phyloP scores from a whole-genome alignment of 108 stramenopile genomes.

The Parmales sp. region DNA sequence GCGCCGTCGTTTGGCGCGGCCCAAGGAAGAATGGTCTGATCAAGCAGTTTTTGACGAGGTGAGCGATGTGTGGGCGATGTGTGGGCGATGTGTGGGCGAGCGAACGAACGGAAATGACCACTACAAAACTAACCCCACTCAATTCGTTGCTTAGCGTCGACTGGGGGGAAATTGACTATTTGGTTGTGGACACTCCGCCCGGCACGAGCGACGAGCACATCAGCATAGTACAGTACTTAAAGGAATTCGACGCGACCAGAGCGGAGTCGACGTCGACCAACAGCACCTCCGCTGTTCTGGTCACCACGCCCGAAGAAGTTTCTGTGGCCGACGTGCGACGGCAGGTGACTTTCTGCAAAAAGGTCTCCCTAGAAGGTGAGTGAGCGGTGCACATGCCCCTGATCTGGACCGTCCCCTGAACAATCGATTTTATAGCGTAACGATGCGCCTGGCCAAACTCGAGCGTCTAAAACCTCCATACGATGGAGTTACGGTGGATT shows the following conservation, averaged over 20 bases:
- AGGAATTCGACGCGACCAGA: slow-evolving; percentile 44
- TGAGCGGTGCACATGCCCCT: no score
- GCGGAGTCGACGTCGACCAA: slow-evolving; percentile 21
- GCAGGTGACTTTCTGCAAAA: slow-evolving; percentile 94
- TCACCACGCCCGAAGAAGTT: slow-evolving; percentile 97
- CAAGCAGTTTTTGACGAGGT: slow-evolving; percentile 94
- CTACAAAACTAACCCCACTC: no score
- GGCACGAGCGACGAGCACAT: slow-evolving; percentile 99
- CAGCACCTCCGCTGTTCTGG: slow-evolving; percentile 73
- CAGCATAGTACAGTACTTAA: slow-evolving; percentile 90
- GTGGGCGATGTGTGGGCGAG: no score
- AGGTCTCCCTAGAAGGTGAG: no score
- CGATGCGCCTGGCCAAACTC: no score
- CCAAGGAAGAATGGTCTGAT: slow-evolving; percentile 98
- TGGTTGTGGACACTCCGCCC: slow-evolving; percentile 97
- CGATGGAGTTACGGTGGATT: no score
- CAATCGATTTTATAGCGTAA: no score
- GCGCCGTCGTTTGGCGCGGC: slow-evolving; percentile 97
- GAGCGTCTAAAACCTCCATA: no score
- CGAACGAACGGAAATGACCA: no score
- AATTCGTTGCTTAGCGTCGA: no score
- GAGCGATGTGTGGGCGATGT: slow-evolving; percentile 66
- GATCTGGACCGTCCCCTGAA: no score
- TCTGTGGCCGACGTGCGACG: slow-evolving; percentile 97
- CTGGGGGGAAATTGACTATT: slow-evolving; percentile 76